Percentiles rank a stretch among this genome's conserved stretches.
These are phyloP conservation scores for Sphaerulina musiva DNA, from an alignment of 2,329 filamentous ascomycete species.

Conservation along the genomic window DNA sequence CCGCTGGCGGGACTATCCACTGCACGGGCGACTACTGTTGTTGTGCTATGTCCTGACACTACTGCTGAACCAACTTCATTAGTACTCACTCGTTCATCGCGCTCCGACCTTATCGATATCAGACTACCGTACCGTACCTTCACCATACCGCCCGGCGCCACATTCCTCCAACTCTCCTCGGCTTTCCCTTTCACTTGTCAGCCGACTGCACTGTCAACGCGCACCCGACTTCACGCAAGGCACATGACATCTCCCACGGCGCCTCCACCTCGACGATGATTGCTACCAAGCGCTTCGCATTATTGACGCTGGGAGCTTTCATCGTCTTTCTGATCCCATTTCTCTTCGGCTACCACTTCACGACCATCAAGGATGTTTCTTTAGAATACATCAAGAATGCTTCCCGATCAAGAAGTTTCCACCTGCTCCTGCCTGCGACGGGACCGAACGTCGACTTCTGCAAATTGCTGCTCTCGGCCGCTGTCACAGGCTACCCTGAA, in stretches of 20 bases:
- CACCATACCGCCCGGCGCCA: background rate
- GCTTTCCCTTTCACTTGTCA: background rate
- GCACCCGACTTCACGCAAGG: conserved; percentile 1
- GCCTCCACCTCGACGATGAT: conserved; percentile 10
- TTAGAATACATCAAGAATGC: conserved; percentile 10
- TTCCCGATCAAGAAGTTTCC: conserved; percentile 14
- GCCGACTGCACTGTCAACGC: background rate
- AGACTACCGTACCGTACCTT: too few species aligned
- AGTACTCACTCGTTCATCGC: background rate
- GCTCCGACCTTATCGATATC: background rate
- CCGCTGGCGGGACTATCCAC: too few species aligned
- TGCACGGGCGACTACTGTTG: too few species aligned
- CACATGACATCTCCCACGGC: background rate
- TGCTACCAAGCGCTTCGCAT: conserved; percentile 12
- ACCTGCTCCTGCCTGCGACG: conserved; percentile 20
- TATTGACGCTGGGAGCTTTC: conserved; percentile 12
- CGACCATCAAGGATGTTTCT: conserved; percentile 14
- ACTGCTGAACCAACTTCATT: too few species aligned
- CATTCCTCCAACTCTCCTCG: background rate
- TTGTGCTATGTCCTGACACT: background rate
- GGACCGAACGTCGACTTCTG: conserved; percentile 19
- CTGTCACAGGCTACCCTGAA: conserved; percentile 25
- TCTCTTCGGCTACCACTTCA: conserved; percentile 21
- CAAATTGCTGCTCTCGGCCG: conserved; percentile 19
- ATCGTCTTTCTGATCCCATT: conserved; percentile 17